Evolutionary conservation across 2,329 filamentous ascomycete genomes (phyloP).

Genomic region (Apiospora hydei): DNA sequence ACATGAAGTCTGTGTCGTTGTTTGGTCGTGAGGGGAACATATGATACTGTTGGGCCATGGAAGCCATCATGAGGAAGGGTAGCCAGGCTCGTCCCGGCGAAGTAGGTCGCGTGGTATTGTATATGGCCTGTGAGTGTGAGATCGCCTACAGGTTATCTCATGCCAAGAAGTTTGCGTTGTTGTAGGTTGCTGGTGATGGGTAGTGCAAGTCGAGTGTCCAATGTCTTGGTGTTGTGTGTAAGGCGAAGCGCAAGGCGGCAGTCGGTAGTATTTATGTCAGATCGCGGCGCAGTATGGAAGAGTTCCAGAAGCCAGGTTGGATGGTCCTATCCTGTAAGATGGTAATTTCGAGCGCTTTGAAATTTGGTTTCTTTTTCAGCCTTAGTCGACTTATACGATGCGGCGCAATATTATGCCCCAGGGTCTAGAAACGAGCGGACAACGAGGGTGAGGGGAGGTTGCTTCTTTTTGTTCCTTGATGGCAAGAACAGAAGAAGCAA

Average conservation of each 20-base stretch:
- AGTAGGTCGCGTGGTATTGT: neutral
- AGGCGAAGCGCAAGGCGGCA: constrained; percentile 13
- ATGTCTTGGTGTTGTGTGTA: constrained; percentile 8
- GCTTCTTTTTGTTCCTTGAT: constrained; percentile 13
- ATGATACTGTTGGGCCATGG: constrained; percentile 39
- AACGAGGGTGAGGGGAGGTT: neutral
- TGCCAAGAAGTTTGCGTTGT: constrained; percentile 20
- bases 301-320: constrained; percentile 23
- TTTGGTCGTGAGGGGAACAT: constrained; percentile 40
- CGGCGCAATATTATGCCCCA: constrained; percentile 4
- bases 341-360: constrained; percentile 21
- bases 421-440: constrained; percentile 11
- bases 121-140: neutral
- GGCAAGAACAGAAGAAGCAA: constrained; percentile 21
- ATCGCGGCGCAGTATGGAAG: constrained; percentile 12
- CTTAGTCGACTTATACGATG: constrained; percentile 26
- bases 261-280: constrained; percentile 24
- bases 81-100: neutral
- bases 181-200: neutral
- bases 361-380: constrained; percentile 24
- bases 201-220: neutral
- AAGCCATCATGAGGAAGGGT: constrained; percentile 34
- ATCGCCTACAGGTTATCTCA: constrained; percentile 22
- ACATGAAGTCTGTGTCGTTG: constrained; percentile 43
- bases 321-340: constrained; percentile 5